These are phyloP conservation scores for Marasmius sp. DNA, from an alignment of 1,284 basidiomycete genomes.

Conservation along the genomic window DNA sequence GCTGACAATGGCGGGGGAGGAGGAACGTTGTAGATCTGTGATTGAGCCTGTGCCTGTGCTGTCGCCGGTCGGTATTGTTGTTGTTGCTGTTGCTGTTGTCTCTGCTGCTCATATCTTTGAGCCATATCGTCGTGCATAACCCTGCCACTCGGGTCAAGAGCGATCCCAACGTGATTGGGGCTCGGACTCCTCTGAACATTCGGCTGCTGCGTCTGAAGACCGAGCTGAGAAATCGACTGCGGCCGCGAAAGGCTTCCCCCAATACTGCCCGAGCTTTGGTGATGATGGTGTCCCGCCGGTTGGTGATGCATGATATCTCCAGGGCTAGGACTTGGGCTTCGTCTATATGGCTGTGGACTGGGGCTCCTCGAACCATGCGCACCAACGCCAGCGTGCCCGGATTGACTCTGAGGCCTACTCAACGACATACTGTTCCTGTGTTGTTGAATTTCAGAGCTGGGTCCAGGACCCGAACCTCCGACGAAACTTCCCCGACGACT, in stretches of 20 bases:
- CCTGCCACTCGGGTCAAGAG: slow-evolving; percentile 64
- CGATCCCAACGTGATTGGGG: neutral
- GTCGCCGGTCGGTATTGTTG: slow-evolving; percentile 8
- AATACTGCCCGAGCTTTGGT: neutral
- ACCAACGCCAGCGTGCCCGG: slow-evolving; percentile 74
- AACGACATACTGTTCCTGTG: slow-evolving; percentile 21
- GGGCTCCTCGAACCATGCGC: slow-evolving; percentile 60
- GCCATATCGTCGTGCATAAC: slow-evolving; percentile 85
- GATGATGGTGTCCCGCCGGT: slow-evolving; percentile 15
- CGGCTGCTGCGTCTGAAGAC: neutral
- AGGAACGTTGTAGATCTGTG: neutral
- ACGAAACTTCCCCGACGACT: slow-evolving; percentile 43
- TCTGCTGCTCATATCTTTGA: slow-evolving; percentile 46
- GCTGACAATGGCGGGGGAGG: slow-evolving; percentile 14
- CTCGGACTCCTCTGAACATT: neutral
- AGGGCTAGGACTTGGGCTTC: neutral
- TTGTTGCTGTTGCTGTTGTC: slow-evolving; percentile 13
- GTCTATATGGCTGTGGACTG: slow-evolving; percentile 33
- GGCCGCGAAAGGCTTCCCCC: neutral
- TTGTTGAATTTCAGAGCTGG: slow-evolving; percentile 18
- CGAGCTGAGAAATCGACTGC: neutral
- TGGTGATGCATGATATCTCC: slow-evolving; percentile 24
- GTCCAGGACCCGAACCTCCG: slow-evolving; percentile 16
- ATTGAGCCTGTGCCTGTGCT: neutral
- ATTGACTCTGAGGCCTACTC: slow-evolving; percentile 13